Conservation (phyloP, 306 rosid species). For the Lathyrus aphaca region DNA sequence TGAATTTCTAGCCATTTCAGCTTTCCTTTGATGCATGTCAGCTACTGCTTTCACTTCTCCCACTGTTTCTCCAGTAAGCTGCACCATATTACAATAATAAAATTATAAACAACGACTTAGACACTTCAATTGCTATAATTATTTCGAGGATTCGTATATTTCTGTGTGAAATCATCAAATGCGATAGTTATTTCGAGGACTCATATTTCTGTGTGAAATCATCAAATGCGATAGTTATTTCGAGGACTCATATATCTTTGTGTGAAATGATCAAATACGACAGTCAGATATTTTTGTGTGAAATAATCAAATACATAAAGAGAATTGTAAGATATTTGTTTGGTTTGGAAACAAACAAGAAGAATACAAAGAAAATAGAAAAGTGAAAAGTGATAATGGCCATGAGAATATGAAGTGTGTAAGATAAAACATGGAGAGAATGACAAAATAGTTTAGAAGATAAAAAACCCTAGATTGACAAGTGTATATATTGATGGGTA, state of each 20-base stretch:
- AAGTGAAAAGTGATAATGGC: slow-evolving; percentile 21
- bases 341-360: slow-evolving; percentile 15
- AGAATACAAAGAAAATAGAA: not conserved
- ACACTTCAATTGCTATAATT: too few species aligned
- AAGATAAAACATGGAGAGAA: slow-evolving; percentile 33
- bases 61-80: slow-evolving; percentile 96
- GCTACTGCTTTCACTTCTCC: slow-evolving; percentile 98
- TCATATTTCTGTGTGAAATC: not conserved
- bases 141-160: too few species aligned
- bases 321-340: too few species aligned
- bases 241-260: too few species aligned
- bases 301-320: too few species aligned
- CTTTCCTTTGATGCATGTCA: slow-evolving; percentile 99
- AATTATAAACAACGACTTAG: not conserved
- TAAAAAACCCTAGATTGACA: slow-evolving; percentile 50
- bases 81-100: slow-evolving; percentile 31
- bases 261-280: too few species aligned
- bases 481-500: slow-evolving; percentile 44
- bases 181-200: too few species aligned
- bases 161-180: not conserved
- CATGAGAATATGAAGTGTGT: slow-evolving; percentile 41
- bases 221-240: too few species aligned
- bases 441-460: slow-evolving; percentile 50
- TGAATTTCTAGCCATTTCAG: slow-evolving; percentile 93
- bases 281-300: too few species aligned